Evolutionary conservation across 2,329 filamentous ascomycete species (phyloP), one percentile per base, ranked within the genome.

Genomic region (Stagonosporopsis vannaccii): DNA sequence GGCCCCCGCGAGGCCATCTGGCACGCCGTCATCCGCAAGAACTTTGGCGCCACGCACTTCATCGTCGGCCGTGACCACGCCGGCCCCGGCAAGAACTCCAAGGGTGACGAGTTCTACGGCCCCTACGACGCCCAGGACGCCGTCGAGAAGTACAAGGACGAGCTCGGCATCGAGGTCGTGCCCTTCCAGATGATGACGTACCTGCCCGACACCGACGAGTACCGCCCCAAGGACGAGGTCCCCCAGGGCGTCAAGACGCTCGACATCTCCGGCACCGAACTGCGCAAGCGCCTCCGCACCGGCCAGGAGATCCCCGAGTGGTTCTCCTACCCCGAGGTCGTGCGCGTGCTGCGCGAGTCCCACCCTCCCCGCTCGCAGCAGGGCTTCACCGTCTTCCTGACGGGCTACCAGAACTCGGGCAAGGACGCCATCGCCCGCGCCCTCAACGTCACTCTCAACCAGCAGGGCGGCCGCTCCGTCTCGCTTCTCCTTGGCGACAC

Each of bases 121-220:
- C 93, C 95, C 28, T 99, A 99, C 79, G 95, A 99, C 73, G 95
- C 95, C 12, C 95, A 99, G 83, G 85, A 94, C 73, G 91, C 93
- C 23, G 93, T 99, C 57, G 92, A 97, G 85, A 92, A 97, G 84
- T 96, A 97, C 87, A 89, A 88, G 75, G 87, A 92, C 66, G 95
- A 99, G 85, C 90, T 99, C 60, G 95, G 94, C 71, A 99, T 99
- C 75, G 92, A 97, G 82, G 95, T 99, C 74, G 95, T 99, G 64
- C 92, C 95, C 67, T 99, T 99, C 89, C 94, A 98, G 84, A 92
- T 96, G 87, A 97, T 99, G 89, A 98, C 96, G 62, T 99, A 98
- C 82, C 89, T 98, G 57, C 95, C 95, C 67, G 95, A 98, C 80
- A 89, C 87, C 75, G 95, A 99, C 78, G 95, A 98, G 84, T 99